Evolutionary conservation across 768 basidiomycete species (phyloP).

Genomic region (Podaxis sp.): DNA sequence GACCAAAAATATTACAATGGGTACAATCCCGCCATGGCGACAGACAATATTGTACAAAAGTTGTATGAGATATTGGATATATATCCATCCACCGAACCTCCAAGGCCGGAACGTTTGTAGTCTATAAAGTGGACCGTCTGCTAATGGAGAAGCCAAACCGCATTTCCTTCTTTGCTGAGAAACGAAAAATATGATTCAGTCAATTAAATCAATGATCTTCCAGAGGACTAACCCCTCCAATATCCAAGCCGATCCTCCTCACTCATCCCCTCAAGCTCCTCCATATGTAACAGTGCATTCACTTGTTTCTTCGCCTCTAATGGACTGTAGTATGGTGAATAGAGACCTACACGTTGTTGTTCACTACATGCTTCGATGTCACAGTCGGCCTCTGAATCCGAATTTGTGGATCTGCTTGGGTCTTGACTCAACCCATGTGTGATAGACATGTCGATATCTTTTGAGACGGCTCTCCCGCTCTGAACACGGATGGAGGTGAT

Average conservation of each 20-base stretch:
- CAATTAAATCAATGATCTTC: neutral
- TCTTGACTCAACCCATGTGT: neutral
- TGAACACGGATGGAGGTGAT: neutral
- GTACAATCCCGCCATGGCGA: too few relatives aligned
- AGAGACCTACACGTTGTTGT: neutral
- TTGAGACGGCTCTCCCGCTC: neutral
- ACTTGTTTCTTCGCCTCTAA: neutral
- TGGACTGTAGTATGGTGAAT: slow-evolving; percentile 5
- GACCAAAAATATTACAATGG: too few relatives aligned
- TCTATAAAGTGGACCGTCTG: neutral
- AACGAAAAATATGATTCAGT: neutral
- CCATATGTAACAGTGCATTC: neutral
- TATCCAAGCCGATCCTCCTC: neutral
- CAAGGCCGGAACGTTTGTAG: too few relatives aligned
- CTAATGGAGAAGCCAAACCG: neutral
- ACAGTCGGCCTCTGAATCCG: neutral
- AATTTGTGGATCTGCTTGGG: neutral
- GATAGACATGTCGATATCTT: neutral
- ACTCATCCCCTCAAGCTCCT: neutral
- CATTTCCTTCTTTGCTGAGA: neutral
- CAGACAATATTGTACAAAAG: too few relatives aligned
- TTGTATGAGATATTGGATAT: too few relatives aligned
- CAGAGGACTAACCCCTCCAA: neutral
- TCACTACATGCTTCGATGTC: neutral
- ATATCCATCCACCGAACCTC: too few relatives aligned